Conservation (phyloP, 2,329 filamentous ascomycete genomes). For the Fusarium nanum region DNA sequence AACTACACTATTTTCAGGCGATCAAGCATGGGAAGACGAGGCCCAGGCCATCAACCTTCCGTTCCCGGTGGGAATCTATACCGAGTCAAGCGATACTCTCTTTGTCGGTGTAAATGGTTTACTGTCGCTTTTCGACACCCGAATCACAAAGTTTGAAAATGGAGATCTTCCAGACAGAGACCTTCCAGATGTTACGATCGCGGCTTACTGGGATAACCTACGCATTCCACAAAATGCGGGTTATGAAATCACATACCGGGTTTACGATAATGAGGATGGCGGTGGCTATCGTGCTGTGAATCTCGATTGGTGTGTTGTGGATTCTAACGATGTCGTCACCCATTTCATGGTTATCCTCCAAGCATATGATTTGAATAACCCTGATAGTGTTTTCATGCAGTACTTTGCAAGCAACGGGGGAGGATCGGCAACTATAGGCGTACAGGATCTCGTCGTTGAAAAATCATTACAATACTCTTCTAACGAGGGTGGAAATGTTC, state of each 20-base stretch:
- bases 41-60: neutral
- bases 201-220: neutral
- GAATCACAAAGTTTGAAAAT: neutral
- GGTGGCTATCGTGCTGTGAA: neutral
- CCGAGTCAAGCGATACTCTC: neutral
- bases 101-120: neutral
- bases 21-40: neutral
- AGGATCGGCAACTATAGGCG: neutral
- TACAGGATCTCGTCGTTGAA: neutral
- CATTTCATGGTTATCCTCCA: neutral
- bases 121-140: neutral
- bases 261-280: neutral
- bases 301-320: neutral
- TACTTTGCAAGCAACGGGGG: neutral
- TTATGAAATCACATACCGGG: neutral
- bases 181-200: neutral
- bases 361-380: neutral
- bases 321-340: neutral
- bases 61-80: neutral
- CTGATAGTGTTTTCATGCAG: neutral
- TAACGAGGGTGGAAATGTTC: neutral
- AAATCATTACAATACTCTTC: neutral
- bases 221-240: fast-evolving
- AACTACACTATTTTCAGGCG: neutral
- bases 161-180: neutral